Evolutionary conservation across 2,329 filamentous ascomycete species (phyloP), one percentile per base, ranked within the genome.

Genomic region (Ceratocystis ficicola): DNA sequence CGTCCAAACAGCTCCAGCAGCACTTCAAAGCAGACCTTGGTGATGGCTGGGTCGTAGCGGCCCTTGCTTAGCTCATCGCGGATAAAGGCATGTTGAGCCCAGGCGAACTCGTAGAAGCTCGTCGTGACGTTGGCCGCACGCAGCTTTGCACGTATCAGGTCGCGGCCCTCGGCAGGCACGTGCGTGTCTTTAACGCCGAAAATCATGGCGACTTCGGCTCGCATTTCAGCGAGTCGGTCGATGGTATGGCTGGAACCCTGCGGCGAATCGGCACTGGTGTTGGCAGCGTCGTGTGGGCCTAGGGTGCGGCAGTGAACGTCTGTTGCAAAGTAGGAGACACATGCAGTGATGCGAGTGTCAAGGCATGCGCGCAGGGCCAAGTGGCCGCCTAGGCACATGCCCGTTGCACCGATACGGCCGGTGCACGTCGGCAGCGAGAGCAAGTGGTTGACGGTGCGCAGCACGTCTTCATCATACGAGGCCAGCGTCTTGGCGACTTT

Each of bases 1-100:
- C 92, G 80, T 0, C 84, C 86, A 75, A 96, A 96, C 68, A 96
- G 72, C 77, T 96, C 92, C 17, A 94, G 79, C 71, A 96, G 76
- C 75, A 96, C 87, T 79, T 95, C 89, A 73, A 95, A 96, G 77
- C 92, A 96, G 44, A 93, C 83, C 73, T 91, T 93, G 3, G 86
- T 85, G 66, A 96, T 81, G 22, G 89, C 90, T 0, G 92, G 89
- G 73, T 96, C 92, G 72, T 96, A 96, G 30, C 92, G 82, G n/a
- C 91, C 92, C 77, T 96, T 96, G 75, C 88, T 91, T 67, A 94
- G 79, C 78, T 96, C 92, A 72, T 96, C 92, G 20, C 92, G 82
- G 74, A 96, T 95, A 73, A 96, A 96, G 4, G 92, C 92, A 77
- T 95, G 92, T 75, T 96, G 92, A 2, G 92, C 91, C 85, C 90